Percentiles rank a stretch among this genome's conserved stretches.
Conservation (phyloP, 257 asterid genomes). For the Jasminum sambac region DNA sequence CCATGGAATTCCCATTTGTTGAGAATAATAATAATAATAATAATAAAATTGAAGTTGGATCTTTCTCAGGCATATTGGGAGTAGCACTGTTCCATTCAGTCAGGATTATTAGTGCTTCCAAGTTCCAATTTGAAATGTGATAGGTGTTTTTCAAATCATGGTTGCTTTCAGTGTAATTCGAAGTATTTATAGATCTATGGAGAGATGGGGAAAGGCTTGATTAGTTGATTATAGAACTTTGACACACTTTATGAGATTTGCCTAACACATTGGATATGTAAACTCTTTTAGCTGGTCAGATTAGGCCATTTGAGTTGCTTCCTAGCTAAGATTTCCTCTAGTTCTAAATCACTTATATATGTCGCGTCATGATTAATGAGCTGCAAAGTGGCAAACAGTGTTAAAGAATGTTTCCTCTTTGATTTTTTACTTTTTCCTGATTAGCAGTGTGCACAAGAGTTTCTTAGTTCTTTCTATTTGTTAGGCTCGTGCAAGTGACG, state of each 20-base stretch:
- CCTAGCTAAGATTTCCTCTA: background rate
- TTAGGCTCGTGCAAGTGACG: background rate
- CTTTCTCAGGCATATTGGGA: background rate
- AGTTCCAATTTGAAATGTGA: background rate
- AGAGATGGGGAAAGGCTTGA: background rate
- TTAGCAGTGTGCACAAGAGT: background rate
- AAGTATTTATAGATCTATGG: background rate
- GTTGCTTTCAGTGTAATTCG: background rate
- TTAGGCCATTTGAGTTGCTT: background rate
- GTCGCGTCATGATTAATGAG: background rate
- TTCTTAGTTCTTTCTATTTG: background rate
- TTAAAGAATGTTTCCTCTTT: background rate
- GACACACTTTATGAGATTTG: background rate
- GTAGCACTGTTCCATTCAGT: background rate
- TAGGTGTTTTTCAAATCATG: background rate
- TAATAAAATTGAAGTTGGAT: background rate
- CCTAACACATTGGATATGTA: background rate
- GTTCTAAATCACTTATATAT: background rate
- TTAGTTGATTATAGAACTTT: background rate
- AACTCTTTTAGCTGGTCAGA: background rate
- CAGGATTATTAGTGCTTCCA: background rate
- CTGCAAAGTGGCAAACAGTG: background rate
- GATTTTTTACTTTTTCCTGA: background rate
- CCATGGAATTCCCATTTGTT: background rate
- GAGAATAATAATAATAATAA: too few species aligned